phyloP scores from a whole-genome alignment of 495 filamentous ascomycete genomes.

The Tetracladium setigerum region DNA sequence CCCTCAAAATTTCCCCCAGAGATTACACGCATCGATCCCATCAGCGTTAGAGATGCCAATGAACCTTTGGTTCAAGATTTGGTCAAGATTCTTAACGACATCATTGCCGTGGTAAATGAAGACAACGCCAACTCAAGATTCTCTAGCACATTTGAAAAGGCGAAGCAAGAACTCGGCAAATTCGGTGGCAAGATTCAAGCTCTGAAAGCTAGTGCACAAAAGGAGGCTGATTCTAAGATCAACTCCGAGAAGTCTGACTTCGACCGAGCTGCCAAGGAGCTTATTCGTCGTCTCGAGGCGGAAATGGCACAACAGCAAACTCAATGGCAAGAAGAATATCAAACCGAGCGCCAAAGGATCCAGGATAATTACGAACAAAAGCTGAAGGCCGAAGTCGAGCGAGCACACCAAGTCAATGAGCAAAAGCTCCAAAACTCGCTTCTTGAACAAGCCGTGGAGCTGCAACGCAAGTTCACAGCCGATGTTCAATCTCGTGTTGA shows the following conservation, averaged over 20 bases:
- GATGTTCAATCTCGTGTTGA: constrained; percentile 80
- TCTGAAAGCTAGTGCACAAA: constrained; percentile 57
- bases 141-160: constrained; percentile 64
- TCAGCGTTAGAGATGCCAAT: constrained; percentile 62
- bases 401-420: constrained; percentile 66
- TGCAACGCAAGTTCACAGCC: constrained; percentile 74
- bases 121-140: constrained; percentile 70
- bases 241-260: constrained; percentile 65
- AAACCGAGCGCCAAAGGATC: constrained; percentile 75
- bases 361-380: constrained; percentile 68
- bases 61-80: constrained; percentile 88
- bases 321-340: constrained; percentile 81
- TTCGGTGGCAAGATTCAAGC: constrained; percentile 65
- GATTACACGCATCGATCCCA: constrained; percentile 60
- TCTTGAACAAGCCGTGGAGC: constrained; percentile 79
- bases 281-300: constrained; percentile 60
- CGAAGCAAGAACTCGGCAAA: constrained; percentile 73
- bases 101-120: constrained; percentile 86
- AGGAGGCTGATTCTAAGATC: constrained; percentile 72
- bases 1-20: constrained; percentile 48
- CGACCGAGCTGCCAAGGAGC: constrained; percentile 69
- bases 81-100: constrained; percentile 90
- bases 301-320: constrained; percentile 68
- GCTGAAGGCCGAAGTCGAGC: constrained; percentile 65
- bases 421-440: constrained; percentile 76